Percentiles rank a stretch among this genome's conserved stretches.
Evolutionary conservation across 2,329 filamentous ascomycete species (phyloP).

Genomic region (Penicillium paneum): DNA sequence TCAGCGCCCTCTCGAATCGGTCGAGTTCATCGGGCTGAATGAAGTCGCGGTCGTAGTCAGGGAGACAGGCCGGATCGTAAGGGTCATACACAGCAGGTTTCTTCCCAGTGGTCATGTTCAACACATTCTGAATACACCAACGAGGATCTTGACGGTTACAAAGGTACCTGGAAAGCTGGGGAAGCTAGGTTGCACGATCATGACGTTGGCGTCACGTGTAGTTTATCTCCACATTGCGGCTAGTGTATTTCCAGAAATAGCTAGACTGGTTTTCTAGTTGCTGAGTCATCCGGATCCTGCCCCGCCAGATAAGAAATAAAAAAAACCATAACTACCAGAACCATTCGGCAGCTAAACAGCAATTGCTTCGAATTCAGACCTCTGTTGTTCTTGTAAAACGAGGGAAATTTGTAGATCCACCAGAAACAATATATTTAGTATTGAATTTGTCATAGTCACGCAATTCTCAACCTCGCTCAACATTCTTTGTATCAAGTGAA

Average conservation of each 20-base stretch:
- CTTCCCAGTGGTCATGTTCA: constrained; percentile 30
- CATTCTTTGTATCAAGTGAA: constrained; percentile 4
- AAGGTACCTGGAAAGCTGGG: constrained; percentile 14
- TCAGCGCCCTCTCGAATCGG: constrained; percentile 76
- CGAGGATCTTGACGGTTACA: neutral
- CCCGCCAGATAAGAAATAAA: constrained; percentile 6
- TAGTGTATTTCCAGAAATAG: constrained; percentile 9
- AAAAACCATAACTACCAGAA: neutral
- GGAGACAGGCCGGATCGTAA: constrained; percentile 67
- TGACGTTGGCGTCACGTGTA: constrained; percentile 24
- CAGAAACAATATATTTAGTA: neutral
- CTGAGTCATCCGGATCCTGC: constrained; percentile 7
- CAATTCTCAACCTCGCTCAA: neutral
- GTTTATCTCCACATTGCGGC: constrained; percentile 1
- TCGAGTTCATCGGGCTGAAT: constrained; percentile 67
- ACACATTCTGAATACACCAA: constrained; percentile 24
- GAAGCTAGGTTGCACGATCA: constrained; percentile 6
- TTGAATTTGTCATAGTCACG: neutral
- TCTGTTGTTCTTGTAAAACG: neutral
- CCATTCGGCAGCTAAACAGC: neutral
- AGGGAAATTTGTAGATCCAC: neutral
- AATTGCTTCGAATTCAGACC: neutral
- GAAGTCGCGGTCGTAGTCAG: constrained; percentile 79
- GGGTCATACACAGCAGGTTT: constrained; percentile 44
- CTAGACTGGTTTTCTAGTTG: constrained; percentile 2